Conservation (phyloP, 2,329 filamentous ascomycete species). For the Chaetomiaceae sp. region DNA sequence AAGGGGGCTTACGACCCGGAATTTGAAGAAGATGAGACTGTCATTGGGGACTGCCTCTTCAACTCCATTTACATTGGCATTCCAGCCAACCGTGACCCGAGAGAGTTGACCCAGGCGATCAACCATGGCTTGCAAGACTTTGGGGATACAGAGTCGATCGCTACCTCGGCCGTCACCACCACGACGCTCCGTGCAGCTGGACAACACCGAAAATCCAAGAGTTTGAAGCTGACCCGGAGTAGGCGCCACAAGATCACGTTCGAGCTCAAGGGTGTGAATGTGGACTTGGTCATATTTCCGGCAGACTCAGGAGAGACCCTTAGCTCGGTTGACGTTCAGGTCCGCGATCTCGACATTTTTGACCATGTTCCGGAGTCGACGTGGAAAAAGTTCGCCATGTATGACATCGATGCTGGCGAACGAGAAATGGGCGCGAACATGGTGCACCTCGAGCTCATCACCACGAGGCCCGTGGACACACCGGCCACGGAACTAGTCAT, state of each 20-base stretch:
- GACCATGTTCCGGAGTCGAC: conserved; percentile 93
- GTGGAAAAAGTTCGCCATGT: conserved; percentile 97
- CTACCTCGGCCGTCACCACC: conserved; percentile 65
- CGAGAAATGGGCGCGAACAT: conserved; percentile 83
- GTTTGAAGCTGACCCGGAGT: conserved; percentile 75
- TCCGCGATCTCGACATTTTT: conserved; percentile 82
- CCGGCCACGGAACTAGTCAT: conserved; percentile 87
- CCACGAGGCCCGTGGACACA: conserved; percentile 79
- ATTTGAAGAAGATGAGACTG: conserved; percentile 74
- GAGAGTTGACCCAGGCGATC: conserved; percentile 76
- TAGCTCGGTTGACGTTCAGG: conserved; percentile 78
- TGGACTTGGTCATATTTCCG: conserved; percentile 77
- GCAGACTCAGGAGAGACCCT: conserved; percentile 74
- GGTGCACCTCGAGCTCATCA: conserved; percentile 84
- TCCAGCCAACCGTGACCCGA: conserved; percentile 77
- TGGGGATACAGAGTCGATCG: conserved; percentile 81
- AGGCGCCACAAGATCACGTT: conserved; percentile 94
- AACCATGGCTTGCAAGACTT: conserved; percentile 85
- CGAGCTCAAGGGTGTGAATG: conserved; percentile 78
- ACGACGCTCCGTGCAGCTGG: conserved; percentile 49
- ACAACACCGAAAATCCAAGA: conserved; percentile 42
- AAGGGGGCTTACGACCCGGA: conserved; percentile 54
- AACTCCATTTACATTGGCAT: conserved; percentile 98
- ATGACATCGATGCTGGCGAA: conserved; percentile 81
- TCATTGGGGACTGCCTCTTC: conserved; percentile 93